Evolutionary conservation across 2,329 filamentous ascomycete genomes (phyloP), one percentile per base, ranked within the genome.

Genomic region (Didymella exigua): DNA sequence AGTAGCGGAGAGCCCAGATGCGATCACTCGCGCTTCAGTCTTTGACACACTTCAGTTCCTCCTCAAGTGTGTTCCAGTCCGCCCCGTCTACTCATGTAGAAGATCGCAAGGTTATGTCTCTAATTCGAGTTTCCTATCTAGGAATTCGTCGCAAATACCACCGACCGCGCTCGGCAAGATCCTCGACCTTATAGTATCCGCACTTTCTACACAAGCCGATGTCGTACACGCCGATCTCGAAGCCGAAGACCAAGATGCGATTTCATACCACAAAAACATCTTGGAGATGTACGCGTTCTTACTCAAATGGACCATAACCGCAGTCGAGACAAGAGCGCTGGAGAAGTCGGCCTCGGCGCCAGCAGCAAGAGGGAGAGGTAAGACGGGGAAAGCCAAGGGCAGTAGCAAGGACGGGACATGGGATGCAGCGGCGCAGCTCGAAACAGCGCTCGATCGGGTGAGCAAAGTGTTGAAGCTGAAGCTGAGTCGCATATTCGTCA

Each of bases 1-100:
- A 26, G 86, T 99, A 24, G 92, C 93, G 49, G 92, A 96, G 71
- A 96, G 89, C 72, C 92, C 95, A 45, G 93, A 97, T 76, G 89
- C 90, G 56, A 88, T 99, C 63, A 87, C 86, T 59, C 88, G 88
- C 76, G 85, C 87, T 68, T 84, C 86, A 46, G 84, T 88, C 62
- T 93, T 98, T 79, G 93, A 99, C 79, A 96, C 93, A 59, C 77
- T 99, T 66, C 93, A 97, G 76, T 96, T 96, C 72, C 81, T 99
- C 56, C 84, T 99, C 79, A 99, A 99, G 93, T 98, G 86, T 82
- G 91, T 85, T 70, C 83, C 85, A 77, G 81, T 79, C 73, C 82
- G 79, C 72, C 73, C 70, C 69, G 63, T 68, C 54, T 30, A 69
- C 57, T 68, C 67, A 36, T 66, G 60, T n/a, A 46, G 27, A 30